Base-by-base conservation (phyloP, 306 rosid species). In the Carpinus fangiana region DNA sequence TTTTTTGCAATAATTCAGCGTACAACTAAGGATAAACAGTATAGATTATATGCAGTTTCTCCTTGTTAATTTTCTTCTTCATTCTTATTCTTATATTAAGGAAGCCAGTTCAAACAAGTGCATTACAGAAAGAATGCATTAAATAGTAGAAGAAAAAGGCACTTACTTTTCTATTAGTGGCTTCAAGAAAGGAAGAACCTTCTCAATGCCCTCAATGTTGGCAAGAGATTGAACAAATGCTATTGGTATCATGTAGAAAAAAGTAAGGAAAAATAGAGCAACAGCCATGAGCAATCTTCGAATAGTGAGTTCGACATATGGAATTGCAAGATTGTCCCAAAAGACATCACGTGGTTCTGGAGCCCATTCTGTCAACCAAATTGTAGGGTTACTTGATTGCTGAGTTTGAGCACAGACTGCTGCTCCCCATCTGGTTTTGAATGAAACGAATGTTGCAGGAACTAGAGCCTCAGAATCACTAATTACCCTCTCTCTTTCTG, bases 331-430 rank as follows among this genome's bases (percentile, higher is more conserved):
- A 82, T 94, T 94, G 57, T 89, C 84, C 98, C 98, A 94, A 59
- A 60, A 88, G 64, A 94, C 82, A 46, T 94, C 98, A 10, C 96
- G 77, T 65, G 98, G 98, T 78, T 92, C 94, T 36, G 98, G 95
- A 76, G 97, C 97, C 98, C 98, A 94, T 41, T 94, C 98, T 43
- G 97, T 94, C 77, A 94, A 87, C 97, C 98, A 92, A 78, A 92
- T 64, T 43, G 92, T 92, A 23, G 97, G 91, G 82, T 94, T 82
- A 70, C 92, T 87, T 53, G 92, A 80, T 64, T 94, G 98, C 79
- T 90, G 97, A 79, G 97, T 89, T 86, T 94, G 98, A 87, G 98
- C 95, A 52, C 93, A 94, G 52, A 94, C 91, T 18, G 96, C 98
- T n/a, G 97, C 97, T 18, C 86, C 96, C 97, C 98, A 92, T 75